Evolutionary conservation across 2,329 filamentous ascomycete genomes (phyloP).

Genomic region (Exophiala sideris): DNA sequence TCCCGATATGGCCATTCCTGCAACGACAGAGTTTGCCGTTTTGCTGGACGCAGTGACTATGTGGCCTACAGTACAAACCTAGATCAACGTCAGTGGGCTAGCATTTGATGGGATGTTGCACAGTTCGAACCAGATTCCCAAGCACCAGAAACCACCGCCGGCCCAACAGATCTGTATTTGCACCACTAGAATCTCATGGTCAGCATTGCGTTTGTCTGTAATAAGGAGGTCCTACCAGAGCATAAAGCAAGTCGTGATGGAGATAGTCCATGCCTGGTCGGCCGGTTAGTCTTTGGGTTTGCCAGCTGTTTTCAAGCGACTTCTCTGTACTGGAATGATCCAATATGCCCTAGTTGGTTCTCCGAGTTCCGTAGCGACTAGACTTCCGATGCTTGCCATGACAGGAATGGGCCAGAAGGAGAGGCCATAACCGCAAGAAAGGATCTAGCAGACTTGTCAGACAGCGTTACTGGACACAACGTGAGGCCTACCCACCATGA

Average conservation of each 20-base stretch:
- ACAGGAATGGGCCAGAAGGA: constrained; percentile 19
- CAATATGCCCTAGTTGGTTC: constrained; percentile 6
- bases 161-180: constrained; percentile 48
- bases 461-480: background rate
- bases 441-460: constrained; percentile 1
- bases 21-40: constrained; percentile 39
- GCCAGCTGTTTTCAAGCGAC: background rate
- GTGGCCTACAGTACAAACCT: constrained; percentile 37
- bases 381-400: constrained; percentile 10
- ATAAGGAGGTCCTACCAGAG: constrained; percentile 3
- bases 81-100: background rate
- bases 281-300: background rate
- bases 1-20: constrained; percentile 42
- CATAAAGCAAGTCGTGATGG: constrained; percentile 15
- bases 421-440: constrained; percentile 19
- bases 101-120: background rate
- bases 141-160: constrained; percentile 46
- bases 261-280: constrained; percentile 8
- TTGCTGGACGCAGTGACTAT: constrained; percentile 41
- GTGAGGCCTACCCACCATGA: constrained; percentile 18
- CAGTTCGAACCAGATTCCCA: constrained; percentile 38
- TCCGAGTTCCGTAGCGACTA: constrained; percentile 8
- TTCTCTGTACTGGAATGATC: constrained; percentile 10
- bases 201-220: background rate
- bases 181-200: constrained; percentile 3